Base-by-base conservation (phyloP, 75 land plant genomes). In the Pinus taeda region DNA sequence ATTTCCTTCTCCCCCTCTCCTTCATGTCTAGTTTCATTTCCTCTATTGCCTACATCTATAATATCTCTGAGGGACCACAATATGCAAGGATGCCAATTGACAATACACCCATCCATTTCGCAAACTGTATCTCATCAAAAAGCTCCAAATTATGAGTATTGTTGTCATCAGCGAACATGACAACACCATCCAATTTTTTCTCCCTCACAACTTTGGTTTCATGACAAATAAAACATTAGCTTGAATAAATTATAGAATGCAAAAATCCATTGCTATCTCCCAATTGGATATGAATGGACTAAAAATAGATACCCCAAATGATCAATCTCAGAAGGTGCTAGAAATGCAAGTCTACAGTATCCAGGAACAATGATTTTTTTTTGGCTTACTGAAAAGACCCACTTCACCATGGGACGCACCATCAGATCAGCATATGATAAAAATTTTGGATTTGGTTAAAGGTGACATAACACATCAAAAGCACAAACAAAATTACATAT, bases 91-190 rank as follows among this genome's bases (percentile, higher is more conserved):
- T 86, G 20, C 94, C 96, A 58, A 95, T 84, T 2, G 98, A 90
- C 55, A 93, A 64, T 14, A 91, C 93, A 11, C 98, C 98, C 18
- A 95, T 73, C 96, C 98, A 93, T 62, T 90, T 88, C 66, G 91
- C 89, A 55, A 76, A 79, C 63, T 95, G 96, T 21, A 88, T 84
- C 85, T 86, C 92, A 67, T 95, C 91, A 79, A 95, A 95, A 65
- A 95, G 71, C 69, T 93, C 92, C 77, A 90, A 62, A 74, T 91
- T 93, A 59, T 95, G 90, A 83, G 88, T 83, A 62, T 93, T 95
- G 81, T 96, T 95, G 57, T 95, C 98, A 74, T 95, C 98, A 11
- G 85, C 87, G 79, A 95, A 95, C 80, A 93, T 76, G 69, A 93
- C 89, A 20, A 95, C 82, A 15, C 98, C 98, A 81, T 95, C 98